Percentiles rank a stretch among this genome's conserved stretches.
Evolutionary conservation across 495 filamentous ascomycete species (phyloP).

Genomic region (Darksidea phi): DNA sequence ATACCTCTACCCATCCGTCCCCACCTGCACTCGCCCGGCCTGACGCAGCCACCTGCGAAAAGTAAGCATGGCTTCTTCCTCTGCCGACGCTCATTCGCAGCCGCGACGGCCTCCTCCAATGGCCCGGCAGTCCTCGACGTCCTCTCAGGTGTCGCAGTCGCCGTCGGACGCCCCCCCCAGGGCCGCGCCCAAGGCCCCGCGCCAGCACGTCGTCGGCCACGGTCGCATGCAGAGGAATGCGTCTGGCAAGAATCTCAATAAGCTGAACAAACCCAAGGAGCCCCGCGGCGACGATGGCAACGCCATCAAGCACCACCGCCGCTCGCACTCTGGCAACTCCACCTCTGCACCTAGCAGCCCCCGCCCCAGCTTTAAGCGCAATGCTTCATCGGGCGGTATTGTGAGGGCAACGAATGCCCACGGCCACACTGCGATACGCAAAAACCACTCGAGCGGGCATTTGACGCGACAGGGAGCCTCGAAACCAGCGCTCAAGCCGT

Average conservation of each 20-base stretch:
- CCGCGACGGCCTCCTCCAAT: conserved; percentile 30
- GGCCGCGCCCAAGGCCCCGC: conserved; percentile 25
- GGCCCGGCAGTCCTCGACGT: conserved; percentile 35
- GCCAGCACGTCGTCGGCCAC: conserved; percentile 38
- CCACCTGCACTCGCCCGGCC: conserved; percentile 1
- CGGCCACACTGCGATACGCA: conserved; percentile 38
- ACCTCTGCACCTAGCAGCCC: conserved; percentile 36
- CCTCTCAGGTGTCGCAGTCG: conserved; percentile 37
- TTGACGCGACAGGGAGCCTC: conserved; percentile 36
- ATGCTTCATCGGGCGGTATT: conserved; percentile 40
- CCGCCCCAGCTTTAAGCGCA: conserved; percentile 39
- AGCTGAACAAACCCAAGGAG: conserved; percentile 36
- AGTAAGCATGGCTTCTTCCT: conserved; percentile 34
- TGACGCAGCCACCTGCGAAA: conserved; percentile 20
- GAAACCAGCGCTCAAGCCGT: conserved; percentile 39
- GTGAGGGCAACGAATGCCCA: conserved; percentile 29
- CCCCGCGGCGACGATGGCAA: conserved; percentile 30
- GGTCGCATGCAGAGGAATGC: conserved; percentile 33
- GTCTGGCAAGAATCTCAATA: conserved; percentile 38
- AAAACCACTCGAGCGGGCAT: conserved; percentile 43
- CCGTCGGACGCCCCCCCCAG: conserved; percentile 33
- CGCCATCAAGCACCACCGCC: conserved; percentile 32
- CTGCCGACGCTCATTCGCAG: conserved; percentile 36
- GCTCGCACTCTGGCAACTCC: conserved; percentile 34
- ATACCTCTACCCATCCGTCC: not conserved